Conservation (phyloP, 2,329 filamentous ascomycete species). For the Verticillium nonalfalfae region DNA sequence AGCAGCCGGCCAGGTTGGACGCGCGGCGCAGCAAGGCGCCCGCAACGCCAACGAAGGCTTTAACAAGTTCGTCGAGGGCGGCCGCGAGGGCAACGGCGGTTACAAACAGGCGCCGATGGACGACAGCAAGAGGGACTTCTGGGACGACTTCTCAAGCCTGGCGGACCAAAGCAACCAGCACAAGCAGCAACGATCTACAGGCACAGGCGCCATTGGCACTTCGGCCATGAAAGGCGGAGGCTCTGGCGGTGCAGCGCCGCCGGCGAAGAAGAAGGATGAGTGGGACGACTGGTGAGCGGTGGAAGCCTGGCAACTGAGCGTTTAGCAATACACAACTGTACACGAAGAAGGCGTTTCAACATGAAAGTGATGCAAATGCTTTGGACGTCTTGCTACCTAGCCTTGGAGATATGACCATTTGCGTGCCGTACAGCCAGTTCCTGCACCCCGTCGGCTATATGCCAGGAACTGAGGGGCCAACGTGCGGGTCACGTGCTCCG, state of each 20-base stretch:
- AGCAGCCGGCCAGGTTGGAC: constrained; percentile 59
- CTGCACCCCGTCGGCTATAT: not conserved
- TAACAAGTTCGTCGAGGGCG: constrained; percentile 81
- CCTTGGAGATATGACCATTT: no score
- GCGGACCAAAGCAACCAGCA: constrained; percentile 46
- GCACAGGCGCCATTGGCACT: constrained; percentile 48
- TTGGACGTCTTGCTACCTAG: not conserved
- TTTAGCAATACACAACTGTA: not conserved
- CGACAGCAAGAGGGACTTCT: constrained; percentile 74
- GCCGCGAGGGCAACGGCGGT: constrained; percentile 27
- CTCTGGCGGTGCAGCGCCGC: constrained; percentile 21
- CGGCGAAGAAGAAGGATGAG: constrained; percentile 39
- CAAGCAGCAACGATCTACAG: constrained; percentile 24
- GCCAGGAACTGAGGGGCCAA: constrained; percentile 7
- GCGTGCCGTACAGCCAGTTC: not conserved
- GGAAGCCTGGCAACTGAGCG: not conserved
- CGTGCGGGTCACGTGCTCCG: constrained; percentile 22
- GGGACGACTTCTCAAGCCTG: constrained; percentile 79
- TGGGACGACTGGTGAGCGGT: constrained; percentile 56
- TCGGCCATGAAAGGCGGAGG: constrained; percentile 50
- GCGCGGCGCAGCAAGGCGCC: constrained; percentile 62
- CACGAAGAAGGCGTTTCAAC: not conserved
- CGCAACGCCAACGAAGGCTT: constrained; percentile 73
- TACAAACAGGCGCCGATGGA: constrained; percentile 38
- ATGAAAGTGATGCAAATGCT: not conserved